Percentiles rank a stretch among this genome's conserved stretches.
These are phyloP conservation scores for Euphrasia arctica DNA, from an alignment of 305 asterid genomes.

Conservation along the genomic window DNA sequence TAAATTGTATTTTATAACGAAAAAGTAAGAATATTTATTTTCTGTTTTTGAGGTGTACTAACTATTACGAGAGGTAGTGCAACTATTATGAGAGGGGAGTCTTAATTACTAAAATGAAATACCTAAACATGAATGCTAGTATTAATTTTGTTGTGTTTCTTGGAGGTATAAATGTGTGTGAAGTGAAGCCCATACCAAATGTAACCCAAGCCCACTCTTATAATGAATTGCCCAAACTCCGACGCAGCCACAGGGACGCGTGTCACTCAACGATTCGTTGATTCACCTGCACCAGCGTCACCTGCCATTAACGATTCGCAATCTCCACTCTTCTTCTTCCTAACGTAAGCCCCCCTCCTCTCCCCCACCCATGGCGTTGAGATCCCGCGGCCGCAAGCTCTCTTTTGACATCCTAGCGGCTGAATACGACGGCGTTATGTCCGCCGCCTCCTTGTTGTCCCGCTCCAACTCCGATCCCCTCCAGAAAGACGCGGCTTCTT, in stretches of 20 bases:
- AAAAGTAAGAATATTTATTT: too few species aligned
- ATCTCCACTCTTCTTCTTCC: constrained; percentile 12
- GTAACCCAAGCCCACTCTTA: too few species aligned
- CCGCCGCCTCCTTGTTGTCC: constrained; percentile 24
- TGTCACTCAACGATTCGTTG: constrained; percentile 25
- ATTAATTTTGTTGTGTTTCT: too few species aligned
- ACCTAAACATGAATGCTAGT: too few species aligned
- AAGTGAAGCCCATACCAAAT: too few species aligned
- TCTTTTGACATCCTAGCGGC: constrained; percentile 61
- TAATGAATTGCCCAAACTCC: neutral
- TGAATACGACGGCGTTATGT: constrained; percentile 35
- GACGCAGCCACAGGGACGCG: constrained; percentile 5
- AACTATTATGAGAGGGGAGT: too few species aligned
- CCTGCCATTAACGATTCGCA: neutral
- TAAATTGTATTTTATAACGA: too few species aligned
- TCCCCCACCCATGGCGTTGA: constrained; percentile 45
- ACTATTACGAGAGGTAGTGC: too few species aligned
- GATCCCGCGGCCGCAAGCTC: constrained; percentile 56
- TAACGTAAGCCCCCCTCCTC: constrained; percentile 22
- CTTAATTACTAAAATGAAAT: too few species aligned
- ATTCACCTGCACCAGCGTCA: constrained; percentile 13
- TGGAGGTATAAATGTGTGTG: too few species aligned
- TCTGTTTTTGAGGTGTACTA: too few species aligned
- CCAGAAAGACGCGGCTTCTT: constrained; percentile 29
- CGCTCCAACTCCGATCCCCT: constrained; percentile 61